Base-by-base conservation (phyloP, 495 filamentous ascomycete species). In the Amniculicola lignicola region DNA sequence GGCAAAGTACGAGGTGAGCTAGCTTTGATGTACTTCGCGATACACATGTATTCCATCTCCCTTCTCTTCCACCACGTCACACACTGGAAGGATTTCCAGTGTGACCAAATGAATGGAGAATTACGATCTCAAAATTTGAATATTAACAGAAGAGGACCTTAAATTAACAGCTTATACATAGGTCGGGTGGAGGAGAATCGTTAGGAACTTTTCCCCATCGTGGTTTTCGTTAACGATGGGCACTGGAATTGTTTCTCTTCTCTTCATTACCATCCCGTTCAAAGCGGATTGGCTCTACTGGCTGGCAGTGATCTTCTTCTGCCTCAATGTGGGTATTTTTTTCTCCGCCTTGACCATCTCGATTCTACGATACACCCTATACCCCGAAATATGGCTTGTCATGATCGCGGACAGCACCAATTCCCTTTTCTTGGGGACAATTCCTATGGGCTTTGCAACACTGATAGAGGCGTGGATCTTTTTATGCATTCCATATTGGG, bases 371-470 rank as follows among this genome's bases (percentile, higher is more conserved):
- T 86, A 85, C 55, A 67, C 69, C 0, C 57, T 85, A 1, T 86
- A 83, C 51, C 82, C 81, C 0, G 75, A 79, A 54, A 79, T 85
- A 19, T 85, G 80, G 73, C 47, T 15, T 0, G 76, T 69, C 14
- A 83, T 85, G 80, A 74, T 85, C 43, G 63, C 63, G 0, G 79
- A 85, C 57, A 74, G 78, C 0, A 73, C 72, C 0, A 82, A 85
- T 57, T 79, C 76, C 1, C 74, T 86, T 23, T 85, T 85, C 61
- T 67, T 85, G 0, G 82, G 81, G 1, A 80, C 80, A 0, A 74
- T 85, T 23, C 82, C 82, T 0, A 85, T 85, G 79, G 81, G 81
- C 3, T 75, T 85, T 18, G 77, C 80, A 0, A 85, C 80, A 1
- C 76, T 84, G 15, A 69, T 82, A 40, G 79, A 80, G 39, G 78